Percentiles rank a stretch among this genome's conserved stretches.
Evolutionary conservation across 2,329 filamentous ascomycete genomes (phyloP).

Genomic region (Fusarium stilboides): DNA sequence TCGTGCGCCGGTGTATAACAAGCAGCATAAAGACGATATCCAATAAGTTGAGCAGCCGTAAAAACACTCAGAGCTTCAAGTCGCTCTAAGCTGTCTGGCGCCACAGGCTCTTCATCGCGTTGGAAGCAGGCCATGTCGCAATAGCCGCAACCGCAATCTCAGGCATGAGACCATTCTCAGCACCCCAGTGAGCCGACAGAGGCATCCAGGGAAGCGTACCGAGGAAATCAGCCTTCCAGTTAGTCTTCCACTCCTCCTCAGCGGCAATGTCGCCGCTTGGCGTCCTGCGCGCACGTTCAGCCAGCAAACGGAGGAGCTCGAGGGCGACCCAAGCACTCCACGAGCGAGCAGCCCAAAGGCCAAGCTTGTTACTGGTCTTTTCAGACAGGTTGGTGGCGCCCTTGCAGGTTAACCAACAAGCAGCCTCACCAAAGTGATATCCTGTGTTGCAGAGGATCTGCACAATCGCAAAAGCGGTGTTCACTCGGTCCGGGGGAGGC

Average conservation of each 20-base stretch:
- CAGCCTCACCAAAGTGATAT: conserved; percentile 89
- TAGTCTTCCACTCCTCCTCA: conserved; percentile 61
- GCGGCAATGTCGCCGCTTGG: conserved; percentile 51
- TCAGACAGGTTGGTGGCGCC: conserved; percentile 75
- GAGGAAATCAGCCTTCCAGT: conserved; percentile 77
- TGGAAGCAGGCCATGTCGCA: conserved; percentile 61
- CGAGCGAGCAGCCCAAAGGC: conserved; percentile 81
- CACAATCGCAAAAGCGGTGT: conserved; percentile 70
- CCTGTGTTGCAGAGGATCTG: conserved; percentile 77
- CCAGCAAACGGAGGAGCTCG: conserved; percentile 78
- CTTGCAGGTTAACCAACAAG: conserved; percentile 81
- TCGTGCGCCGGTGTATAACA: conserved; percentile 1
- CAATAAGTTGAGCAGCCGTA: background rate
- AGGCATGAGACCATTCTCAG: conserved; percentile 71
- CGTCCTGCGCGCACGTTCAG: conserved; percentile 61
- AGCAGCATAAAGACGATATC: background rate
- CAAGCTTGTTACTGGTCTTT: conserved; percentile 72
- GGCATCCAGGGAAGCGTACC: conserved; percentile 84
- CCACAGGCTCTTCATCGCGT: conserved; percentile 65
- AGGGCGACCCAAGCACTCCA: conserved; percentile 85
- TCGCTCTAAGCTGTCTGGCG: conserved; percentile 51
- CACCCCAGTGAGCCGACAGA: conserved; percentile 86
- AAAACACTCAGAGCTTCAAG: background rate
- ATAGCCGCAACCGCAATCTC: conserved; percentile 60
- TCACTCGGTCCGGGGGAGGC: conserved; percentile 55